These are phyloP conservation scores for Phialophora expanda DNA, from an alignment of 2,329 filamentous ascomycete species.

Conservation along the genomic window DNA sequence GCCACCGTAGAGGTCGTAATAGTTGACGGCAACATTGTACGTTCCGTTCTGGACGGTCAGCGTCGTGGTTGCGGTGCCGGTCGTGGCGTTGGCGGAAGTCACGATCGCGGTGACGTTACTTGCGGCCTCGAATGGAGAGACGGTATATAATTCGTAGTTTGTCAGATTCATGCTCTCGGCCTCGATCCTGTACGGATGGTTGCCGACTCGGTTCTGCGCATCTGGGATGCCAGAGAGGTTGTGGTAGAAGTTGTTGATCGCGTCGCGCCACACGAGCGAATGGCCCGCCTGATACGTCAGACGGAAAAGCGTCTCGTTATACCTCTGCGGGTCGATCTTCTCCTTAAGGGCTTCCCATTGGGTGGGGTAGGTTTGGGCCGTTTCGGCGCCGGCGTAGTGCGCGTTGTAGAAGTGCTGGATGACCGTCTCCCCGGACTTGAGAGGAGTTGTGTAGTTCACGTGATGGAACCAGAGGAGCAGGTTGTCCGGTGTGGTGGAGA, in stretches of 20 bases:
- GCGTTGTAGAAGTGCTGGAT: slow-evolving; percentile 71
- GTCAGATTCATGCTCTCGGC: slow-evolving; percentile 68
- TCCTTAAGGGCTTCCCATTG: slow-evolving; percentile 62
- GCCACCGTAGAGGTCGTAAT: slow-evolving; percentile 68
- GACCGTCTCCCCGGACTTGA: slow-evolving; percentile 69
- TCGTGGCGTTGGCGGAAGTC: slow-evolving; percentile 58
- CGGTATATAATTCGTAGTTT: slow-evolving; percentile 61
- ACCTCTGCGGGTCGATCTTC: slow-evolving; percentile 65
- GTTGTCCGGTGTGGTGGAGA: slow-evolving; percentile 69
- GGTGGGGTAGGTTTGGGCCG: slow-evolving; percentile 61
- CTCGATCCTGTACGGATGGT: slow-evolving; percentile 70
- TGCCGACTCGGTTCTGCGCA: slow-evolving; percentile 59
- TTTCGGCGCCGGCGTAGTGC: slow-evolving; percentile 65
- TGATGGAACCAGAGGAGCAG: slow-evolving; percentile 77
- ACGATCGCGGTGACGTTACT: slow-evolving; percentile 63
- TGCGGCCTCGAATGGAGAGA: slow-evolving; percentile 65
- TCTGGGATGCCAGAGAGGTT: slow-evolving; percentile 67
- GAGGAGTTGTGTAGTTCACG: slow-evolving; percentile 67
- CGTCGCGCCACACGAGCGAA: slow-evolving; percentile 72
- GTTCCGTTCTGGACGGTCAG: slow-evolving; percentile 58
- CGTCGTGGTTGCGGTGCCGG: slow-evolving; percentile 55
- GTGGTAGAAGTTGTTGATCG: slow-evolving; percentile 68
- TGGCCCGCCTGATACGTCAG: slow-evolving; percentile 72
- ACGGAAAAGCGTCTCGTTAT: slow-evolving; percentile 62
- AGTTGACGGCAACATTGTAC: slow-evolving; percentile 70